Percentiles rank a stretch among this genome's conserved stretches.
phyloP scores from a whole-genome alignment of 306 rosid species.

The Trifolium dubium region DNA sequence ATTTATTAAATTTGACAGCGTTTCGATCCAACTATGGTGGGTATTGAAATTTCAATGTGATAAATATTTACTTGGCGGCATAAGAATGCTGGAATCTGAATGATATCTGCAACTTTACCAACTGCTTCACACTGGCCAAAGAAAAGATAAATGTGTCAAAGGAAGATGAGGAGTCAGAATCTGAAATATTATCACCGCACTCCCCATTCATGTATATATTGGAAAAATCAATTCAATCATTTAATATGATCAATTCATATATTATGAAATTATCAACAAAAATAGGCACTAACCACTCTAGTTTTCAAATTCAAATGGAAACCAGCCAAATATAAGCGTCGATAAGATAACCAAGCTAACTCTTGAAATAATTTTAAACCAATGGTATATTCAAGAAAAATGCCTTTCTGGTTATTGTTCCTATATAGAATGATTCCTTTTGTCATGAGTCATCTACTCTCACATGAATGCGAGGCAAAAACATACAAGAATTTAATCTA shows the following conservation, averaged over 20 bases:
- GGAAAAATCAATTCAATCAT: constrained; percentile 17
- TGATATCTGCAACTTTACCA: constrained; percentile 91
- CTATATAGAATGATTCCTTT: constrained; percentile 16
- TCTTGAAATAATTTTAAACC: not conserved
- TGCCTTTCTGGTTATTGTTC: not conserved
- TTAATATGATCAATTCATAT: constrained; percentile 17
- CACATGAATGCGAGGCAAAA: not conserved
- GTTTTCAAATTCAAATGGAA: constrained; percentile 12
- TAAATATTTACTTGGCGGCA: constrained; percentile 75
- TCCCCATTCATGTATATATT: not conserved
- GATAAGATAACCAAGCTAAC: constrained; percentile 27
- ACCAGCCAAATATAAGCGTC: not conserved
- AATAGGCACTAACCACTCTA: constrained; percentile 8
- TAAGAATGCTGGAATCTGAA: constrained; percentile 97
- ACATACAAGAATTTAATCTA: constrained; percentile 10
- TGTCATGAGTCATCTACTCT: not conserved
- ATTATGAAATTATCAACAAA: constrained; percentile 11
- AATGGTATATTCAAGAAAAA: constrained; percentile 1
- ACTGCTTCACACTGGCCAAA: constrained; percentile 82
- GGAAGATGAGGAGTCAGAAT: constrained; percentile 32
- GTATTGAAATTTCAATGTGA: constrained; percentile 26
- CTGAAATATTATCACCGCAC: constrained; percentile 3
- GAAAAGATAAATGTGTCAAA: constrained; percentile 29
- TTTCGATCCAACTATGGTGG: constrained; percentile 6
- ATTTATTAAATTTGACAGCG: not conserved